Conservation (phyloP, 345 rosid species). For the Gossypium sturtianum region DNA sequence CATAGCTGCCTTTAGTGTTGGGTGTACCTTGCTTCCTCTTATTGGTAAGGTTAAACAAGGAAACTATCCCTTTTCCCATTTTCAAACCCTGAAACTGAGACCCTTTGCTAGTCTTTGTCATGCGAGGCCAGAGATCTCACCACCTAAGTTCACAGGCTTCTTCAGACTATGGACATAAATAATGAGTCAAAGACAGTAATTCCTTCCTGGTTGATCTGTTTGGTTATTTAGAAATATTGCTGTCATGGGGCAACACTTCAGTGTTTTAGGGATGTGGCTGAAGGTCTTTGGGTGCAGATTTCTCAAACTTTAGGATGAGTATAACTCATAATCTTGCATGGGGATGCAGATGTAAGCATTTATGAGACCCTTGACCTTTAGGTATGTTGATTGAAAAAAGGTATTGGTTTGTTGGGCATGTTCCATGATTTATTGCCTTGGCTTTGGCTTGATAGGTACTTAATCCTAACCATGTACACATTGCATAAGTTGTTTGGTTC, state of each 20-base stretch:
- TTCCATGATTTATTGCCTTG: not conserved
- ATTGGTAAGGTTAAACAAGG: not conserved
- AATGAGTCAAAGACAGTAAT: not conserved
- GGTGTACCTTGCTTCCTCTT: not conserved
- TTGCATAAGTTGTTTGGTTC: not conserved
- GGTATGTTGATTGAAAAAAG: not conserved
- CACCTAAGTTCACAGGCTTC: not conserved
- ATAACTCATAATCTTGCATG: not conserved
- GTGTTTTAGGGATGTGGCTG: not conserved
- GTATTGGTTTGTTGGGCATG: not conserved
- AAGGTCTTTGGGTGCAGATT: not conserved
- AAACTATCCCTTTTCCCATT: not conserved
- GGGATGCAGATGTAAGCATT: not conserved
- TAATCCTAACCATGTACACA: not conserved
- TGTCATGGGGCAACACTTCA: not conserved
- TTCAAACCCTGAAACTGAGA: not conserved
- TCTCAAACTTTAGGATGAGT: not conserved
- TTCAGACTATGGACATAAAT: not conserved
- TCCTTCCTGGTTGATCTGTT: not conserved
- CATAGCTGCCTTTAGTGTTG: not conserved
- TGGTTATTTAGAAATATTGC: not conserved
- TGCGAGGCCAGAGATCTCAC: not conserved
- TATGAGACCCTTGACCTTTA: not conserved
- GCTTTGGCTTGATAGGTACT: not conserved
- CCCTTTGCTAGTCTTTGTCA: not conserved